Evolutionary conservation across 768 basidiomycete species (phyloP).

Genomic region (Collybia sordida): DNA sequence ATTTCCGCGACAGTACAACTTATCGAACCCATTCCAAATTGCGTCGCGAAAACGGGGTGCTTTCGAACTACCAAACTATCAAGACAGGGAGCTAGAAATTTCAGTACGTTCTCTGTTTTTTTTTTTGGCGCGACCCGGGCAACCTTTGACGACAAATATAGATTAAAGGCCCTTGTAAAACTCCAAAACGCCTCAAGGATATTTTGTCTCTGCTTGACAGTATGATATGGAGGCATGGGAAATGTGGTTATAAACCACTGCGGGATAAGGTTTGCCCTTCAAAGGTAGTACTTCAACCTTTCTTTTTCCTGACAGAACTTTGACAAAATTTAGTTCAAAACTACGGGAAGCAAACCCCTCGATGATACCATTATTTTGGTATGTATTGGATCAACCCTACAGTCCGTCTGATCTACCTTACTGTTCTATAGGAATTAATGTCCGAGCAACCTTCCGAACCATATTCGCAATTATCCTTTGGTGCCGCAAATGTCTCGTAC

Average conservation of each 20-base stretch:
- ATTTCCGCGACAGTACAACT: conserved; percentile 77
- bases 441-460: conserved; percentile 64
- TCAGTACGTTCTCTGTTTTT: conserved; percentile 39
- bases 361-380: conserved; percentile 70
- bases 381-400: conserved; percentile 4
- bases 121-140: not conserved
- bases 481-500: conserved; percentile 41
- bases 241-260: conserved; percentile 69
- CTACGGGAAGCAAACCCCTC: conserved; percentile 37
- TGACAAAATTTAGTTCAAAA: conserved; percentile 31
- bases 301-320: not conserved
- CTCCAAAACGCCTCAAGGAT: conserved; percentile 69
- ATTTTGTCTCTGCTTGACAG: conserved; percentile 55
- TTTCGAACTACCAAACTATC: conserved; percentile 47
- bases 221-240: conserved; percentile 64
- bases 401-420: conserved; percentile 2
- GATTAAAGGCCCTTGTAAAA: conserved; percentile 53
- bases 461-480: conserved; percentile 47
- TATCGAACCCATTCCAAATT: conserved; percentile 57
- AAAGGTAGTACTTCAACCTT: conserved; percentile 48
- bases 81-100: conserved; percentile 69
- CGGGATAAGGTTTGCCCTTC: conserved; percentile 71
- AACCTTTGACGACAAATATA: conserved; percentile 7
- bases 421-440: conserved; percentile 61
- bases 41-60: conserved; percentile 19